Conservation (phyloP, 1,284 basidiomycete species). For the Austroboletus novae-zelandiae region DNA sequence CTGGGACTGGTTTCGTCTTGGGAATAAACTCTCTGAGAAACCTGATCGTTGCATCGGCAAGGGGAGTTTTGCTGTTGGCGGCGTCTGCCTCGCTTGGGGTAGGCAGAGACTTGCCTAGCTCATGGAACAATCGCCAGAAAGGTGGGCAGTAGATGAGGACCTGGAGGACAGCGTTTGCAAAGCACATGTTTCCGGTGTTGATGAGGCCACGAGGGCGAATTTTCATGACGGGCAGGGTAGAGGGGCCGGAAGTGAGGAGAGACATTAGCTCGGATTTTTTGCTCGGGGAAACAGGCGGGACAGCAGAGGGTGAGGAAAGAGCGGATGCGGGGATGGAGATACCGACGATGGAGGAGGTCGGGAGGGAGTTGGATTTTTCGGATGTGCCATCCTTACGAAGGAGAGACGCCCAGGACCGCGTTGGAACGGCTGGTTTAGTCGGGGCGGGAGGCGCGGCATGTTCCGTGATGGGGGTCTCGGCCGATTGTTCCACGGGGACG, state of each 20-base stretch:
- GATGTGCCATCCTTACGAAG: slow-evolving; percentile 46
- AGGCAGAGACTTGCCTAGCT: slow-evolving; percentile 57
- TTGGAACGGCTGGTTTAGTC: slow-evolving; percentile 28
- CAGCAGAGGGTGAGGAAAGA: slow-evolving; percentile 20
- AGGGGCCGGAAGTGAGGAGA: slow-evolving; percentile 52
- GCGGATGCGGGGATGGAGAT: slow-evolving; percentile 58
- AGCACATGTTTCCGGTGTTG: slow-evolving; percentile 98
- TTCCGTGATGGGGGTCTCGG: neutral
- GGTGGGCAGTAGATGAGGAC: slow-evolving; percentile 87
- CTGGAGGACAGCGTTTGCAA: slow-evolving; percentile 93
- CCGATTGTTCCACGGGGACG: neutral
- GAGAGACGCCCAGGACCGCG: slow-evolving; percentile 73
- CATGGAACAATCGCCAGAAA: slow-evolving; percentile 79
- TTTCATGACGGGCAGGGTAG: slow-evolving; percentile 30
- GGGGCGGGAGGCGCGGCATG: slow-evolving; percentile 5
- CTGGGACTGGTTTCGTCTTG: slow-evolving; percentile 17
- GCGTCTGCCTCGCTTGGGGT: slow-evolving; percentile 35
- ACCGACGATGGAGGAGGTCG: slow-evolving; percentile 64
- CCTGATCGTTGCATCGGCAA: slow-evolving; percentile 81
- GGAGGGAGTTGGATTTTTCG: slow-evolving; percentile 44
- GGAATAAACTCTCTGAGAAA: slow-evolving; percentile 80
- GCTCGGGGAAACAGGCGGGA: slow-evolving; percentile 38
- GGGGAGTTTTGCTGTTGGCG: slow-evolving; percentile 58
- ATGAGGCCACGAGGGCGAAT: slow-evolving; percentile 81
- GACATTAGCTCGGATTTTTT: slow-evolving; percentile 57